Evolutionary conservation across 441 rosid species (phyloP).

Genomic region (Adansonia gregorii): DNA sequence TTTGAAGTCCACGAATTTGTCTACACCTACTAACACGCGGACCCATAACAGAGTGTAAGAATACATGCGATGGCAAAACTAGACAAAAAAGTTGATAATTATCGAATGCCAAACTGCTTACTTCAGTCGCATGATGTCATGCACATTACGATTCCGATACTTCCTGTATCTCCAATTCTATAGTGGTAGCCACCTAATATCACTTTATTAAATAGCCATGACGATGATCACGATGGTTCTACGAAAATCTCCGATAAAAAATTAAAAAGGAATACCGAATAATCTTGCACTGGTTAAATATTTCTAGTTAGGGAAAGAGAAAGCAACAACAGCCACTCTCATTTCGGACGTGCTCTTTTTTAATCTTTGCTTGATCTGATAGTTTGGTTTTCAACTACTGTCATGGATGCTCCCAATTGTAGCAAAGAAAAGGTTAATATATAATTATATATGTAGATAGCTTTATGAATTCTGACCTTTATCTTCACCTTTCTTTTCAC

Average conservation of each 20-base stretch:
- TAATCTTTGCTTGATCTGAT: neutral
- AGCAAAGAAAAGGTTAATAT: conserved; percentile 19
- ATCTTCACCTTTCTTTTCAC: neutral
- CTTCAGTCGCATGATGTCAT: conserved; percentile 1
- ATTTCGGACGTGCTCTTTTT: neutral
- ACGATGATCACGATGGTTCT: neutral
- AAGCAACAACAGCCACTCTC: neutral
- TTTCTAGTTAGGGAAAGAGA: neutral
- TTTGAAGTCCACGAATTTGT: neutral
- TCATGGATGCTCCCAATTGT: conserved; percentile 19
- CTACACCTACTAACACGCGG: neutral
- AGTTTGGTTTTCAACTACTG: neutral
- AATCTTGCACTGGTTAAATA: neutral
- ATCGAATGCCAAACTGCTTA: too few relatives aligned
- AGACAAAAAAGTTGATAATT: too few relatives aligned
- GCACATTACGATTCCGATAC: neutral
- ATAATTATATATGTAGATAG: neutral
- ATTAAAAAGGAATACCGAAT: neutral
- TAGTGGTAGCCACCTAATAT: too few relatives aligned
- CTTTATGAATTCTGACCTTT: neutral
- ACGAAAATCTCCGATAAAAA: neutral
- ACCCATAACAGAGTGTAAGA: neutral
- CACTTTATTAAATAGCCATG: neutral
- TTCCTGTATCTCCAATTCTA: conserved; percentile 8
- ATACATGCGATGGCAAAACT: too few relatives aligned